phyloP scores from a whole-genome alignment of 2,329 filamentous ascomycete species.

The Calonectria fujianensis region DNA sequence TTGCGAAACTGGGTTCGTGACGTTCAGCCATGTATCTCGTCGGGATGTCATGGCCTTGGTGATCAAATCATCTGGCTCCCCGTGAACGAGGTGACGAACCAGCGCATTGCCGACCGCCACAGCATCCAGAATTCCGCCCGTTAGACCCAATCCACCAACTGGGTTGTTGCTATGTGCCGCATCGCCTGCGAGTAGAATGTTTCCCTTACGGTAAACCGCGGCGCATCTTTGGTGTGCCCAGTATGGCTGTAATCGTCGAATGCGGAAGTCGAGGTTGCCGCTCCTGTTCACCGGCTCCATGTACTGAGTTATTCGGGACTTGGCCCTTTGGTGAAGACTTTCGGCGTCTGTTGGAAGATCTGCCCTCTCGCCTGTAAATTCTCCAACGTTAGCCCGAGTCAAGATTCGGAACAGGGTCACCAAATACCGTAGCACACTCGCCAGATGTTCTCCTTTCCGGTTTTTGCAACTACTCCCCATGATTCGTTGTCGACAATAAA shows the following conservation, averaged over 20 bases:
- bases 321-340: neutral
- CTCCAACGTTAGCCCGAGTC: neutral
- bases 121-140: neutral
- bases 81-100: neutral
- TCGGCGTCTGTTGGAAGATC: neutral
- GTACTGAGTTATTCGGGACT: neutral
- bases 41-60: neutral
- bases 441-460: neutral
- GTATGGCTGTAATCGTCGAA: neutral
- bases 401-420: neutral
- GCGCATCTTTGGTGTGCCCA: slow-evolving; percentile 9
- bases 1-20: neutral
- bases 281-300: neutral
- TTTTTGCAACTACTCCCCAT: neutral
- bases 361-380: neutral
- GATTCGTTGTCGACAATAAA: neutral
- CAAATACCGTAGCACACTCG: neutral
- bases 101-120: neutral
- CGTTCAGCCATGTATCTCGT: neutral
- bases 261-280: neutral
- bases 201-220: neutral
- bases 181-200: neutral
- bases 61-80: neutral
- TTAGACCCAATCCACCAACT: neutral
- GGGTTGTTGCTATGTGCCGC: slow-evolving; percentile 14